Evolutionary conservation across 371 early-diverging fungal genomes (phyloP).

Genomic region (Coemansia sp.): DNA sequence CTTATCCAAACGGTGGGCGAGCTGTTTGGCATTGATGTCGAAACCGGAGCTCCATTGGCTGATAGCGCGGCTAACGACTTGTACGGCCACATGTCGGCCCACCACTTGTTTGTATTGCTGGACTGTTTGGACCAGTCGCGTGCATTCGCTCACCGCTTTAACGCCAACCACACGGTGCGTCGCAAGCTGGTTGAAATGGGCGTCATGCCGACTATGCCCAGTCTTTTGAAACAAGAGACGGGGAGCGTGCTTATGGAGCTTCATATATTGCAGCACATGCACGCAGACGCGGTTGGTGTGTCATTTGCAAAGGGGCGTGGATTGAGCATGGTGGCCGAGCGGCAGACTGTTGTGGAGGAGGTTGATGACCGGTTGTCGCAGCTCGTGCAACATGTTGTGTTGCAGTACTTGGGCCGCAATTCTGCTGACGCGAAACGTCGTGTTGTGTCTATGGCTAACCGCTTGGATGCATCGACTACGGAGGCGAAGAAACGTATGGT

Average conservation of each 20-base stretch:
- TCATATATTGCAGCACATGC: conserved; percentile 49
- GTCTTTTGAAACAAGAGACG: conserved; percentile 77
- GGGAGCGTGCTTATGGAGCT: conserved; percentile 41
- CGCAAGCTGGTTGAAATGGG: conserved; percentile 81
- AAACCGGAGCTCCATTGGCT: conserved; percentile 24
- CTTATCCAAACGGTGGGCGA: conserved; percentile 72
- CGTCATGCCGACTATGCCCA: conserved; percentile 85
- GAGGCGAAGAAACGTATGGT: conserved; percentile 20
- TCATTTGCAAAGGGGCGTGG: background rate
- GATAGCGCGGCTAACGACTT: conserved; percentile 13
- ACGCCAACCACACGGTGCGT: conserved; percentile 75
- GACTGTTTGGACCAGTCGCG: conserved; percentile 81
- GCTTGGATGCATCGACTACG: conserved; percentile 3
- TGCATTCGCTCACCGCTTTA: conserved; percentile 80
- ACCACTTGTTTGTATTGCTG: conserved; percentile 59
- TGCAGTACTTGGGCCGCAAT: conserved; percentile 20
- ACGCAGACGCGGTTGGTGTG: conserved; percentile 29
- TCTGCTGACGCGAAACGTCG: background rate
- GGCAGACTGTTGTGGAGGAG: conserved; percentile 36
- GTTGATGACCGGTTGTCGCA: conserved; percentile 42
- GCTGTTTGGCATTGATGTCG: conserved; percentile 51
- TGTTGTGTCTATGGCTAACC: background rate
- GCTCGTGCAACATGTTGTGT: conserved; percentile 17
- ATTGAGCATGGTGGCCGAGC: conserved; percentile 12
- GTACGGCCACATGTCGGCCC: conserved; percentile 51